phyloP scores from a whole-genome alignment of 345 rosid genomes.

The Pseudoturritis turrita region DNA sequence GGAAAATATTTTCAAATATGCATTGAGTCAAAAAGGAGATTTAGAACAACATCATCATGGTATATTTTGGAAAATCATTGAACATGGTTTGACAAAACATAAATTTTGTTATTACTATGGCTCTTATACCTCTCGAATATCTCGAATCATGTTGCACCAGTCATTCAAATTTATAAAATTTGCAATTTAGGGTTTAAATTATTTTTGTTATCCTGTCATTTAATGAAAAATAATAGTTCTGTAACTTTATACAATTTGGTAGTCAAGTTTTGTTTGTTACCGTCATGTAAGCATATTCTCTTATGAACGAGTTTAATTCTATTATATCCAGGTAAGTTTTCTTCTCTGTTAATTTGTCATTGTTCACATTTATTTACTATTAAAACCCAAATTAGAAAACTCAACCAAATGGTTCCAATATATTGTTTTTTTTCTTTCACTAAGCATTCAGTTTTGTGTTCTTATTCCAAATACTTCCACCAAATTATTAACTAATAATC shows the following conservation, averaged over 20 bases:
- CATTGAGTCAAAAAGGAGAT: too few species aligned
- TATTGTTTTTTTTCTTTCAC: neutral
- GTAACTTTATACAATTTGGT: neutral
- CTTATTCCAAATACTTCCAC: neutral
- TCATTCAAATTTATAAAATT: too few species aligned
- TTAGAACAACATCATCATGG: too few species aligned
- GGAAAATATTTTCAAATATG: too few species aligned
- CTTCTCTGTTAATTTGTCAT: neutral
- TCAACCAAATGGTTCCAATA: neutral
- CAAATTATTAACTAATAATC: constrained; percentile 16
- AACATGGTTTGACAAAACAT: too few species aligned
- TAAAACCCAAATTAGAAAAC: neutral
- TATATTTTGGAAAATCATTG: too few species aligned
- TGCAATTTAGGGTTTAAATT: too few species aligned
- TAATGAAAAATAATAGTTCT: neutral
- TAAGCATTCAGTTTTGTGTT: neutral
- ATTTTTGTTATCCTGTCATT: too few species aligned
- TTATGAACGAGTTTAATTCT: neutral
- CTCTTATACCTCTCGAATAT: too few species aligned
- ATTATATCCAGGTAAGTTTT: neutral
- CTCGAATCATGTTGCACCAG: too few species aligned
- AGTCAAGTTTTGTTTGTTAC: neutral
- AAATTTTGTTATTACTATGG: too few species aligned
- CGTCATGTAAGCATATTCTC: neutral
- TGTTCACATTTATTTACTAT: neutral